Conservation (phyloP, 371 early-diverging fungal genomes). For the Mucor indicus region DNA sequence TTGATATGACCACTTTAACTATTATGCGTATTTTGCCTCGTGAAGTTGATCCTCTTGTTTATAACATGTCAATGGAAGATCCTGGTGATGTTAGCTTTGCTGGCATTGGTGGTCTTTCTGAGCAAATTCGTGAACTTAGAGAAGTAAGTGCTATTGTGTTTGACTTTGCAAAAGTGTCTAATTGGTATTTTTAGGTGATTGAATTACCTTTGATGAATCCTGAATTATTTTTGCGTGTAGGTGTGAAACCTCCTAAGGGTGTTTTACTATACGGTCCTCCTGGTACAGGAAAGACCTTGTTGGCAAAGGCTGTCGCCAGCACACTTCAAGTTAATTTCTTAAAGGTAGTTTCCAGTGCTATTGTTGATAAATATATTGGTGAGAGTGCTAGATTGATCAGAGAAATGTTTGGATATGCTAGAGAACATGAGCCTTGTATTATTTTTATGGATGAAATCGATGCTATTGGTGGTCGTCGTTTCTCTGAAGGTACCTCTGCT, state of each 20-base stretch:
- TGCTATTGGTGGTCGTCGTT: constrained; percentile 99
- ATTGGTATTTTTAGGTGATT: constrained; percentile 69
- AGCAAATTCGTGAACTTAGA: constrained; percentile 98
- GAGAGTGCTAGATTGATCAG: constrained; percentile 97
- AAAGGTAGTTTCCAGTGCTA: constrained; percentile 95
- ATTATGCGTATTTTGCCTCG: constrained; percentile 98
- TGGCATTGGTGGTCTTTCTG: constrained; percentile 95
- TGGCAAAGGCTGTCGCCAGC: constrained; percentile 98
- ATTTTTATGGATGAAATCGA: constrained; percentile 99
- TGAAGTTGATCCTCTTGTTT: constrained; percentile 99
- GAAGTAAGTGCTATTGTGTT: constrained; percentile 69
- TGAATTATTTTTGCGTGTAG: constrained; percentile 97
- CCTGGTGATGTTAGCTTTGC: constrained; percentile 96
- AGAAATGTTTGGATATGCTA: constrained; percentile 99
- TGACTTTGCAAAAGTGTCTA: not conserved
- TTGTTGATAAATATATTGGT: constrained; percentile 99
- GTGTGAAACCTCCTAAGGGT: constrained; percentile 98
- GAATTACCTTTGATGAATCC: constrained; percentile 99
- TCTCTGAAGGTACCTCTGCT: constrained; percentile 98
- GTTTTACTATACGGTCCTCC: constrained; percentile 99
- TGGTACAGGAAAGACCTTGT: constrained; percentile 88
- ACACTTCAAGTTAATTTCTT: constrained; percentile 97
- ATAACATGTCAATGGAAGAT: constrained; percentile 98
- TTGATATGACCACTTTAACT: constrained; percentile 99
- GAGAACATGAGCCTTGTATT: constrained; percentile 99